Percentiles rank a stretch among this genome's conserved stretches.
phyloP scores from a whole-genome alignment of 2,329 filamentous ascomycete species.

The Sporothrix pallida region DNA sequence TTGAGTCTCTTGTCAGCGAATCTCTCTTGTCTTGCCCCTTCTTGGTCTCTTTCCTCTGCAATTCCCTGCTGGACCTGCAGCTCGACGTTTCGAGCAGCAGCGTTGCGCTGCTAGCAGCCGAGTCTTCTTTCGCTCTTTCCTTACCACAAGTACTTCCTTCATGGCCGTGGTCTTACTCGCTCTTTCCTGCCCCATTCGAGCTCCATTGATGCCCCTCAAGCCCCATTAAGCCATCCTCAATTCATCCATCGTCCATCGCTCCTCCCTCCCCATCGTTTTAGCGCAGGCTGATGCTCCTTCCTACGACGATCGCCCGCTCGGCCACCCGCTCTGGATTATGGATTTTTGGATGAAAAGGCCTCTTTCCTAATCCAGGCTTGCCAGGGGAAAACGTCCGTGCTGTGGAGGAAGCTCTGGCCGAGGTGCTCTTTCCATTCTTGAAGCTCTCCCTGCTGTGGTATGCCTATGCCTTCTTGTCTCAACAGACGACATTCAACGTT shows the following conservation, averaged over 20 bases:
- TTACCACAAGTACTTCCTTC: too few species aligned
- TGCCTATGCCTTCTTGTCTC: background rate
- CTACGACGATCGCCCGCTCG: constrained; percentile 27
- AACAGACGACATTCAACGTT: background rate
- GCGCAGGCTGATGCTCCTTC: constrained; percentile 22
- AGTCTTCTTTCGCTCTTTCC: background rate
- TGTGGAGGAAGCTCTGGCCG: background rate
- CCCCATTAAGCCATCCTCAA: background rate
- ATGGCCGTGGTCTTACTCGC: background rate
- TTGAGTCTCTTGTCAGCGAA: background rate
- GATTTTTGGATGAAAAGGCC: background rate
- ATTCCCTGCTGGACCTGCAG: constrained; percentile 24
- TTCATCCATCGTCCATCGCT: background rate
- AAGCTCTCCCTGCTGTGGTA: background rate
- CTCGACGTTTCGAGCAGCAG: constrained; percentile 28
- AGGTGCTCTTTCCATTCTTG: background rate
- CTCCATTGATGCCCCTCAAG: background rate
- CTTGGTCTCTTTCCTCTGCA: background rate
- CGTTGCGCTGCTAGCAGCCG: constrained; percentile 20
- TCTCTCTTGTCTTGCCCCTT: background rate
- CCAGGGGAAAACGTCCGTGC: background rate
- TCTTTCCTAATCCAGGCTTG: constrained; percentile 14
- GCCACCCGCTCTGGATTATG: constrained; percentile 11
- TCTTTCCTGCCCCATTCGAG: constrained; percentile 12
- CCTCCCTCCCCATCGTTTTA: constrained; percentile 1